Base-by-base conservation (phyloP, 2,329 filamentous ascomycete genomes). In the Aspergillus aculeatus region DNA sequence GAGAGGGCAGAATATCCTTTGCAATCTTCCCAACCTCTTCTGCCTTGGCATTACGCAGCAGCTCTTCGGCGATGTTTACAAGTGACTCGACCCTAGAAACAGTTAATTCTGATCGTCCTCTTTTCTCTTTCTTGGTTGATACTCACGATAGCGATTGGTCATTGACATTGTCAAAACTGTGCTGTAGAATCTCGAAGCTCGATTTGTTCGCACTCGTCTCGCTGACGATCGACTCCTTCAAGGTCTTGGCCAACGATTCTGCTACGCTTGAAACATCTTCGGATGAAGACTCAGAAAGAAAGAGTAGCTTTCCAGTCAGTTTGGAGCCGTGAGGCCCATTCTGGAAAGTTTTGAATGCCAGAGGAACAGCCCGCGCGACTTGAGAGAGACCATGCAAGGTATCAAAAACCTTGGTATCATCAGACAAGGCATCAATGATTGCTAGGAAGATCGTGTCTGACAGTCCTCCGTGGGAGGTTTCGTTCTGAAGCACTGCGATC, bases 1-100 rank as follows among this genome's bases (percentile, higher is more conserved):
- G 76, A 64, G 83, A 83, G 0, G 92, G 91, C 41, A 95, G 79
- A 4, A 94, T 74, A 11, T 81, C 78, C 61, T 62, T 70, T 16
- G 69, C 63, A 7, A 71, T 61, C 23, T 72, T 64, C 5, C 69
- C 63, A 4, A 66, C 59, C 26, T 73, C 67, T 24, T 76, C 63
- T 0, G 64, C 51, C 10, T 70, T 62, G 14, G 69, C 60, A 47
- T 70, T 71, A 21, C 76, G 75, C 49, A 84, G 58, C 5, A 83
- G 68, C 54, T 83, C 82, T 59, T 78, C 76, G 2, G 82, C 81
- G 56, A 87, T 79, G 35, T 80, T 78, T 16, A 85, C 73, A n/a
- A 88, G 71, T 5, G 83, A 82, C 53, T 82, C 80, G n/a, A 86
- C 77, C 1, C 84, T 83, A 35, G n/a, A 44, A 24, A 73, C 74